Evolutionary conservation across 176 grass and related monocot species (phyloP).

Genomic region (Oryza meridionalis): DNA sequence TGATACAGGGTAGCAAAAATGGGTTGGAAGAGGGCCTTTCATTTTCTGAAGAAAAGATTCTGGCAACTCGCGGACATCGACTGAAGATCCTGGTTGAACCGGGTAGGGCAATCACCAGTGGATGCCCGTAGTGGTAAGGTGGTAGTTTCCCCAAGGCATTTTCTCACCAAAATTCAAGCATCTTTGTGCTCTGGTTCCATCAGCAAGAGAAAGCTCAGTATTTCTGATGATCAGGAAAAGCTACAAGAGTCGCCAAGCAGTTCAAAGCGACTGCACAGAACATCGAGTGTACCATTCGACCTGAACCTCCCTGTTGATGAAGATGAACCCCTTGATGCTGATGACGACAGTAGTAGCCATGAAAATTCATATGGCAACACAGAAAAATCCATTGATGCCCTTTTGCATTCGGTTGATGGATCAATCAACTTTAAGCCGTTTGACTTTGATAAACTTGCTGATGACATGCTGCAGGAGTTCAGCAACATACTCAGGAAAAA

Average conservation of each 20-base stretch:
- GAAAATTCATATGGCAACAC: slow-evolving; percentile 41
- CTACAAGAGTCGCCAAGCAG: slow-evolving; percentile 22
- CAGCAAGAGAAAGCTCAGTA: slow-evolving; percentile 58
- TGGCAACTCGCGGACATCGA: slow-evolving; percentile 48
- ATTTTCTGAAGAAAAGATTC: slow-evolving; percentile 67
- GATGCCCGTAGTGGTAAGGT: slow-evolving; percentile 31
- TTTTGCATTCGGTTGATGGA: slow-evolving; percentile 57
- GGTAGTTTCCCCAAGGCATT: slow-evolving; percentile 36
- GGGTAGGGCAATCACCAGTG: not conserved
- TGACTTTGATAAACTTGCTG: slow-evolving; percentile 64
- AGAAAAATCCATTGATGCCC: slow-evolving; percentile 51
- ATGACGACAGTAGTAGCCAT: slow-evolving; percentile 36
- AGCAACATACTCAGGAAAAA: slow-evolving; percentile 38
- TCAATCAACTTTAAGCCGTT: slow-evolving; percentile 56
- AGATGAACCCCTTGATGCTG: slow-evolving; percentile 32
- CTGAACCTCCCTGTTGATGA: slow-evolving; percentile 77
- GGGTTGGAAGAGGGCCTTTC: slow-evolving; percentile 40
- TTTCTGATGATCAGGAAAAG: slow-evolving; percentile 42
- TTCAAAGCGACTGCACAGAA: slow-evolving; percentile 52
- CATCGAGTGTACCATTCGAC: slow-evolving; percentile 59
- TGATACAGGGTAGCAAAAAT: slow-evolving; percentile 23
- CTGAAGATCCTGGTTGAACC: slow-evolving; percentile 72
- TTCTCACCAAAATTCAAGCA: slow-evolving; percentile 9
- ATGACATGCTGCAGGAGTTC: slow-evolving; percentile 56
- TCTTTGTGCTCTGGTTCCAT: slow-evolving; percentile 36